phyloP scores from a whole-genome alignment of 2,329 filamentous ascomycete species.

The Bipolaris cookei region DNA sequence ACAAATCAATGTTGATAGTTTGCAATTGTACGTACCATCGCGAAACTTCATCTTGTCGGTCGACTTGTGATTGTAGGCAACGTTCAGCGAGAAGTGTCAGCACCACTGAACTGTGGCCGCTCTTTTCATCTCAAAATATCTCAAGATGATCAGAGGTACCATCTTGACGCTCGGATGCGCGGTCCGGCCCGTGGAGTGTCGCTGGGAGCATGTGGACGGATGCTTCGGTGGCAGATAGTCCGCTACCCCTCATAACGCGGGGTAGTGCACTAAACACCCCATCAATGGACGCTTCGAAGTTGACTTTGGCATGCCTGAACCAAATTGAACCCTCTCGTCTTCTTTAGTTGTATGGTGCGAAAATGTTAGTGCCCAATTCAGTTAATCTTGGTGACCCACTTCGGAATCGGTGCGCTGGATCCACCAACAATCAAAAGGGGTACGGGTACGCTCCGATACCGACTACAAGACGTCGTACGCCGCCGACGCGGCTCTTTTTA shows the following conservation, averaged over 20 bases:
- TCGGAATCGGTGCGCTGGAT: neutral
- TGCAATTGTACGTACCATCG: constrained; percentile 57
- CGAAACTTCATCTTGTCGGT: constrained; percentile 62
- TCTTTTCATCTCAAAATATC: constrained; percentile 4
- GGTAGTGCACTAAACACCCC: constrained; percentile 8
- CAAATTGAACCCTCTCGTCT: neutral
- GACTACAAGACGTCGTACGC: neutral
- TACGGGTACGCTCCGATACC: neutral
- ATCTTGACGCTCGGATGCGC: constrained; percentile 21
- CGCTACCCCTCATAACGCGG: constrained; percentile 23
- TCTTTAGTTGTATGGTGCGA: constrained; percentile 3
- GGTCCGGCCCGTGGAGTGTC: constrained; percentile 26
- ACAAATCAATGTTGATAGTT: neutral
- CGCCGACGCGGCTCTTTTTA: neutral
- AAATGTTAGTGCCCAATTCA: neutral
- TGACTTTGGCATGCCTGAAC: neutral
- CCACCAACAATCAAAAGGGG: neutral
- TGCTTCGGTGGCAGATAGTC: constrained; percentile 27
- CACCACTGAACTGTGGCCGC: neutral
- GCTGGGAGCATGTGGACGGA: constrained; percentile 29
- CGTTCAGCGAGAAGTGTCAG: neutral
- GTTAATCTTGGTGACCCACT: neutral
- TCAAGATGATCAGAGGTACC: neutral
- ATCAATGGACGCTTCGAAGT: neutral
- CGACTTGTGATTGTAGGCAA: neutral